These are phyloP conservation scores for Pseudocercospora crystallina DNA, from an alignment of 2,329 filamentous ascomycete species.

Conservation along the genomic window DNA sequence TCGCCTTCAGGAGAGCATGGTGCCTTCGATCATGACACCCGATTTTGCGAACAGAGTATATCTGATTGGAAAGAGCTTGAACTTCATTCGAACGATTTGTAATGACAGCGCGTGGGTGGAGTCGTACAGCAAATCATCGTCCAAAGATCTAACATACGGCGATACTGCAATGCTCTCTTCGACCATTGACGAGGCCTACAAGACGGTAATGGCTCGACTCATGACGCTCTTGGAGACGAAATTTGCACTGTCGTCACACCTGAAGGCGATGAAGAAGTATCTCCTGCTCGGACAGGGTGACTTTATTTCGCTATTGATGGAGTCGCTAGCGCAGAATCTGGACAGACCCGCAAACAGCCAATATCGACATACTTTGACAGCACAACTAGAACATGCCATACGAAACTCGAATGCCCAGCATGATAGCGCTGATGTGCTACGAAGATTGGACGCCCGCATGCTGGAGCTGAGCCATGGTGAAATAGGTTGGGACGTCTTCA, in stretches of 20 bases:
- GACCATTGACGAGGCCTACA: slow-evolving; percentile 96
- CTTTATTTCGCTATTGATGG: slow-evolving; percentile 96
- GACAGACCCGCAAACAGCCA: slow-evolving; percentile 95
- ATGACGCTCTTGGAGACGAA: slow-evolving; percentile 93
- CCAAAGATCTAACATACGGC: slow-evolving; percentile 87
- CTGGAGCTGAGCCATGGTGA: slow-evolving; percentile 93
- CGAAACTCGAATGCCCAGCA: slow-evolving; percentile 96
- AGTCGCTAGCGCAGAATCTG: slow-evolving; percentile 87
- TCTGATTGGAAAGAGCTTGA: slow-evolving; percentile 93
- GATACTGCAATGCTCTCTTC: slow-evolving; percentile 88
- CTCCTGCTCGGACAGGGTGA: slow-evolving; percentile 92
- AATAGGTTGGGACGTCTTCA: slow-evolving; percentile 99
- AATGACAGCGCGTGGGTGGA: slow-evolving; percentile 94
- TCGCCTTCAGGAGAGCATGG: slow-evolving; percentile 77
- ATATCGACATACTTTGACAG: slow-evolving; percentile 93
- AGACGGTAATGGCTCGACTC: slow-evolving; percentile 93
- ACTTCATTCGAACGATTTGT: slow-evolving; percentile 96
- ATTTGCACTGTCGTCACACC: slow-evolving; percentile 90
- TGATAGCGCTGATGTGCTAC: slow-evolving; percentile 86
- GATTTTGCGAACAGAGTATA: slow-evolving; percentile 97
- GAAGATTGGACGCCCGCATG: slow-evolving; percentile 95
- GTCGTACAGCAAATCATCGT: slow-evolving; percentile 87
- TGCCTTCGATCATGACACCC: slow-evolving; percentile 87
- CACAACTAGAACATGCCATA: slow-evolving; percentile 96
- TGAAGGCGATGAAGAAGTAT: slow-evolving; percentile 90